These are phyloP conservation scores for Fusarium verticillioides DNA, from an alignment of 2,329 filamentous ascomycete species.

Conservation along the genomic window DNA sequence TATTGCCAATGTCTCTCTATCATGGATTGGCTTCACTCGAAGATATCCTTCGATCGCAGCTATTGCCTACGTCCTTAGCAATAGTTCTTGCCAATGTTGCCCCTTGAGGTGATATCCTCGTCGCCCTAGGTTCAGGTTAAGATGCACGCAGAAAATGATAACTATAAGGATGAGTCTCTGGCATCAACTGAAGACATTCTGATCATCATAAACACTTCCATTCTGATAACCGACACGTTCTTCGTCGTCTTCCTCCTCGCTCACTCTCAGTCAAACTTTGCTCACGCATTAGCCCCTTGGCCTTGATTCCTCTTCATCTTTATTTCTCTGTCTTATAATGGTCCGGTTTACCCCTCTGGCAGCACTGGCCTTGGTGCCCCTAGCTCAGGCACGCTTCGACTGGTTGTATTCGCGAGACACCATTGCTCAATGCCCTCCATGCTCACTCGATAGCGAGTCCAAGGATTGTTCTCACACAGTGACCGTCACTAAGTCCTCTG, in stretches of 20 bases:
- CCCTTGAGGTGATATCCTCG: constrained; percentile 2
- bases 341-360: constrained; percentile 42
- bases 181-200: neutral
- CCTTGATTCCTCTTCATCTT: neutral
- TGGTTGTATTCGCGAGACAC: constrained; percentile 32
- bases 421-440: constrained; percentile 47
- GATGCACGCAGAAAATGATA: neutral
- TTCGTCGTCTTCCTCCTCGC: neutral
- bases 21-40: neutral
- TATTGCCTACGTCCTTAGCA: constrained; percentile 6
- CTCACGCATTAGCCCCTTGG: neutral
- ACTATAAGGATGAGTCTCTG: constrained; percentile 33
- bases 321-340: constrained; percentile 34
- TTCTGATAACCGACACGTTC: neutral
- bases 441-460: constrained; percentile 31
- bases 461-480: constrained; percentile 35
- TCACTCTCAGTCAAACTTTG: neutral
- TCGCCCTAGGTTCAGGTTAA: neutral
- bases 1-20: constrained; percentile 24
- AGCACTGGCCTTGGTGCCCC: constrained; percentile 41
- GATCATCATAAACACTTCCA: constrained; percentile 16
- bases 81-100: constrained; percentile 5
- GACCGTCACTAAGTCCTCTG: constrained; percentile 42
- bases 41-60: neutral
- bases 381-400: constrained; percentile 44